Conservation (phyloP, 177 flowering plant species). For the Telopea speciosissima region DNA sequence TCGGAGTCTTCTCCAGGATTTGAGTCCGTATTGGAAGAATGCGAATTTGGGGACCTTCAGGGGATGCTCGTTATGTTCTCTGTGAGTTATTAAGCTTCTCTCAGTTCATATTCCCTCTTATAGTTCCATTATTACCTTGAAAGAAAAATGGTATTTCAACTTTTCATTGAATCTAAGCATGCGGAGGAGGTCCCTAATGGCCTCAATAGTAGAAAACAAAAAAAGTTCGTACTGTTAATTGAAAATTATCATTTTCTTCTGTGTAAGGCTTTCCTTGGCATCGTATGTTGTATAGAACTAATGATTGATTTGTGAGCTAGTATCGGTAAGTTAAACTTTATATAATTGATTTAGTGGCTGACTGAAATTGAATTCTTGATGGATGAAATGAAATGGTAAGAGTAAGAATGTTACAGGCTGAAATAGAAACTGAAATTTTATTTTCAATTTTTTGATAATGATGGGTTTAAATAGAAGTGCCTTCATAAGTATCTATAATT, state of each 20-base stretch:
- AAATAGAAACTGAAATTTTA: too few relatives aligned
- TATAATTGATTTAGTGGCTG: too few relatives aligned
- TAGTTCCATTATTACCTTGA: not conserved
- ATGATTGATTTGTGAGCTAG: too few relatives aligned
- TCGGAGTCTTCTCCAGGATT: conserved; percentile 19
- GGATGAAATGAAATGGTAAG: too few relatives aligned
- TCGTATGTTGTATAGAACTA: too few relatives aligned
- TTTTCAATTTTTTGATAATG: not conserved
- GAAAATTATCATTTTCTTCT: too few relatives aligned
- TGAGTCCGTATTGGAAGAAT: conserved; percentile 45
- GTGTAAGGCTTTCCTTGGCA: too few relatives aligned
- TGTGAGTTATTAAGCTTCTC: conserved; percentile 21
- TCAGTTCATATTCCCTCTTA: too few relatives aligned
- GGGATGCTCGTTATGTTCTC: conserved; percentile 86
- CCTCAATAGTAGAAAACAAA: not conserved
- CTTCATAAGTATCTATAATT: not conserved
- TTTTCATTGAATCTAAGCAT: not conserved
- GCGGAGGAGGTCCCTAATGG: not conserved
- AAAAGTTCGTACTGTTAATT: not conserved
- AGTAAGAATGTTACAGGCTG: too few relatives aligned
- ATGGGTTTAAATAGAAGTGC: not conserved
- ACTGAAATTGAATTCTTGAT: too few relatives aligned
- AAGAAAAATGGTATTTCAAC: too few relatives aligned
- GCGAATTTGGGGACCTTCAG: conserved; percentile 60
- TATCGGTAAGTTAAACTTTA: too few relatives aligned